Evolutionary conservation across 345 rosid genomes (phyloP).

Genomic region (Combretum micranthum): DNA sequence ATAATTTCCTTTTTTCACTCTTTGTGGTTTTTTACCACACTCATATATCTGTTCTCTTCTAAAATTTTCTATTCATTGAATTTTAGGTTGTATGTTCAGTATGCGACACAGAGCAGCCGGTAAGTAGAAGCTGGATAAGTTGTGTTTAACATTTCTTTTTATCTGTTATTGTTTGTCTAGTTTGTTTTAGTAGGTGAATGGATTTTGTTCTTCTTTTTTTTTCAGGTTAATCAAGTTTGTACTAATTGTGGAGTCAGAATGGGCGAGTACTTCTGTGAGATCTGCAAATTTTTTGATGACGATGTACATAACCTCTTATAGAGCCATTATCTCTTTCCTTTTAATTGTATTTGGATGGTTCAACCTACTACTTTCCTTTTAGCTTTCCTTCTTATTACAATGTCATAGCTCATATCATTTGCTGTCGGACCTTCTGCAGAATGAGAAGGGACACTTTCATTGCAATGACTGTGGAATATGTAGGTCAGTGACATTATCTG

Average conservation of each 20-base stretch:
- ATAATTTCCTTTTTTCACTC: background rate
- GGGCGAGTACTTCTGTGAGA: constrained; percentile 92
- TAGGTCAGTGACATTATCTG: constrained; percentile 38
- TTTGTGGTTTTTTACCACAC: background rate
- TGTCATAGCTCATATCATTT: background rate
- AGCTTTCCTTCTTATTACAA: background rate
- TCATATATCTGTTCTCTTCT: constrained; percentile 1
- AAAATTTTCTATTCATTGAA: constrained; percentile 1
- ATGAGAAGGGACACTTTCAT: constrained; percentile 68
- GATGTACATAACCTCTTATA: constrained; percentile 39
- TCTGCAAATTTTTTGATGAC: constrained; percentile 92
- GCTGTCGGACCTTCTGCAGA: constrained; percentile 31
- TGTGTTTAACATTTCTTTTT: background rate
- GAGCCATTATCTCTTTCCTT: constrained; percentile 2
- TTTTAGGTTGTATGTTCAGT: constrained; percentile 81
- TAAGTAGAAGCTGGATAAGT: constrained; percentile 27
- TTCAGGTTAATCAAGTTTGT: constrained; percentile 69
- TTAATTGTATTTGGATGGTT: background rate
- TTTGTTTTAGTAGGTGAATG: background rate
- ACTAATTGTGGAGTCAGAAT: constrained; percentile 94
- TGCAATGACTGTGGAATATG: constrained; percentile 98
- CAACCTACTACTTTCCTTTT: background rate
- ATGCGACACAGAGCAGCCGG: constrained; percentile 97
- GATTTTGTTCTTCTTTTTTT: constrained; percentile 4
- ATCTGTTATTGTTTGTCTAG: background rate